A percentile compares a stretch with the other conserved stretches of the same genome.
phyloP scores from a whole-genome alignment of 495 filamentous ascomycete genomes.

The Penicillium bialowiezense region DNA sequence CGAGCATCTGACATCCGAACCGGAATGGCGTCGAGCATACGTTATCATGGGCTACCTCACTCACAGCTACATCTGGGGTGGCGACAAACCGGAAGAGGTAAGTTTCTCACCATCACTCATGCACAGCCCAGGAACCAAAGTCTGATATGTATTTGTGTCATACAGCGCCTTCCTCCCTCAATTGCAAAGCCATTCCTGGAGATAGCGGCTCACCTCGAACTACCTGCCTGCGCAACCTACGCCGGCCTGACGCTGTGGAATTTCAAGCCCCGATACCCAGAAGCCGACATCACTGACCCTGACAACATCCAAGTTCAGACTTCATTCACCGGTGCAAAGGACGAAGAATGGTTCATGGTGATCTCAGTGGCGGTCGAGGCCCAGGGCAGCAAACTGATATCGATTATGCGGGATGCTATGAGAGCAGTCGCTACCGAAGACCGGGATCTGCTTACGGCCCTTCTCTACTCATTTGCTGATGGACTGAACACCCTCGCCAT shows the following conservation, averaged over 20 bases:
- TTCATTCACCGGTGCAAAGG: constrained; percentile 88
- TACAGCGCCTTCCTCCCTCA: constrained; percentile 71
- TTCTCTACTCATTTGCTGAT: constrained; percentile 72
- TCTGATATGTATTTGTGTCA: too few relatives aligned
- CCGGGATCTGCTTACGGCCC: constrained; percentile 60
- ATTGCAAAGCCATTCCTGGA: constrained; percentile 78
- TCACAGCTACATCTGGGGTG: constrained; percentile 94
- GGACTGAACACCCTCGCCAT: constrained; percentile 73
- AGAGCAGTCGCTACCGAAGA: constrained; percentile 65
- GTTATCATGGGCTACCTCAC: constrained; percentile 79
- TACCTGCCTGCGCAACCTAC: constrained; percentile 92
- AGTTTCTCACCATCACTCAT: too few relatives aligned
- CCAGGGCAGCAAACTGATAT: constrained; percentile 76
- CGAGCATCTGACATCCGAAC: constrained; percentile 65
- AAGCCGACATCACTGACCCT: constrained; percentile 72
- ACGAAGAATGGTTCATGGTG: constrained; percentile 98
- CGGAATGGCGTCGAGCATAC: constrained; percentile 92
- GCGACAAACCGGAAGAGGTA: constrained; percentile 74
- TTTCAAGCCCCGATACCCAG: constrained; percentile 69
- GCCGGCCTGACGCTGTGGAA: constrained; percentile 91
- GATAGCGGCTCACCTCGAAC: constrained; percentile 74
- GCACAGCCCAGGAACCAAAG: too few relatives aligned
- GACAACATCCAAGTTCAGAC: constrained; percentile 77
- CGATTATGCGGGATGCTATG: constrained; percentile 82
- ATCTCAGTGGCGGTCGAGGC: constrained; percentile 95